Evolutionary conservation across 495 filamentous ascomycete species (phyloP).

Genomic region (Aspergillus wentii): DNA sequence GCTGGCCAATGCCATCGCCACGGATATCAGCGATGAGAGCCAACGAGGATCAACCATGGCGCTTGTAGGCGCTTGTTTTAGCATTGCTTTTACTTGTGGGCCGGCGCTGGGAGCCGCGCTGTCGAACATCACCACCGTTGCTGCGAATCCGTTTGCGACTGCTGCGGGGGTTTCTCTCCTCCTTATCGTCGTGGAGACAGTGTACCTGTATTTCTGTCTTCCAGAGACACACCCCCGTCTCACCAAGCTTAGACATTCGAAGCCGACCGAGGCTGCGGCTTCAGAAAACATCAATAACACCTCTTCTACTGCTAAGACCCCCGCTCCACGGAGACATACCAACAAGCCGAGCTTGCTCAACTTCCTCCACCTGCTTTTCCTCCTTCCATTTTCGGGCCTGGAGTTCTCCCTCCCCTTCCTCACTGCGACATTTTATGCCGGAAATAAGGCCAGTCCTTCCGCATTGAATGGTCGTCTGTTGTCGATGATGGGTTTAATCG

Average conservation of each 20-base stretch:
- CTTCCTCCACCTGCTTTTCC: constrained; percentile 79
- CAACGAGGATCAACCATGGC: constrained; percentile 89
- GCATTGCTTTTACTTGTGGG: constrained; percentile 93
- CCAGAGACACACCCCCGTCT: constrained; percentile 78
- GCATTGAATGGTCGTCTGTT: constrained; percentile 80
- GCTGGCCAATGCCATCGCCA: constrained; percentile 92
- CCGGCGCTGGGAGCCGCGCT: constrained; percentile 86
- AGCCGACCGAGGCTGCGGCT: not conserved
- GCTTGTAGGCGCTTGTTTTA: constrained; percentile 92
- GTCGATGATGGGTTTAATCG: constrained; percentile 89
- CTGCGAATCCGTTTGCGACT: constrained; percentile 87
- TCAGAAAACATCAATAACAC: not conserved
- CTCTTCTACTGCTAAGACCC: constrained; percentile 3
- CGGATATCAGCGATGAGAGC: constrained; percentile 83
- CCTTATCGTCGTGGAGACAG: constrained; percentile 78
- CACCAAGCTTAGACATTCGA: constrained; percentile 27
- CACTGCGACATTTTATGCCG: constrained; percentile 84
- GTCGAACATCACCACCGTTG: constrained; percentile 65
- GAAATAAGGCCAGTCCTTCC: constrained; percentile 47
- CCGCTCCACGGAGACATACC: constrained; percentile 41
- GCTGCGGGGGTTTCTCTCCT: constrained; percentile 80
- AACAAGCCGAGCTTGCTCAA: constrained; percentile 85
- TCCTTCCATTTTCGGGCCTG: constrained; percentile 96
- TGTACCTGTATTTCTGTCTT: constrained; percentile 80
- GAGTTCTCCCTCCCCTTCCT: constrained; percentile 93